A percentile compares a stretch with the other conserved stretches of the same genome.
These are phyloP conservation scores for Thermomucor indicae-seudaticae DNA, from an alignment of 371 early-diverging fungal genomes.

Conservation along the genomic window DNA sequence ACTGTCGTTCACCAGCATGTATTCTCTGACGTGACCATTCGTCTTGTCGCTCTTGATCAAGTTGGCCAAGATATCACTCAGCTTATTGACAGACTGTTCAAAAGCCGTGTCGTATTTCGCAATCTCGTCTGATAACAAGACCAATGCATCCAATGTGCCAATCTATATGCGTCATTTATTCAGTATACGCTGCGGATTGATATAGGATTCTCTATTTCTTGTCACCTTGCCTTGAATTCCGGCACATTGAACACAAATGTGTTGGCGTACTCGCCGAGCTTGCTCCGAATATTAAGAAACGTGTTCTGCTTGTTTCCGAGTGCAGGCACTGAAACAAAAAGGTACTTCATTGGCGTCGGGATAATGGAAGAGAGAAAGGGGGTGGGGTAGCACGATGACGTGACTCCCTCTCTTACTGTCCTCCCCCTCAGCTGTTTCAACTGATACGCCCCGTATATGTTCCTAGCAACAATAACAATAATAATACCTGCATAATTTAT, in stretches of 20 bases:
- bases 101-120: constrained; percentile 76
- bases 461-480: no score
- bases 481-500: no score
- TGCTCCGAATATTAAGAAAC: constrained; percentile 38
- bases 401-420: no score
- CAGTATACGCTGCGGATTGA: neutral
- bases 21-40: constrained; percentile 40
- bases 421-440: no score
- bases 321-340: constrained; percentile 48
- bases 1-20: constrained; percentile 83
- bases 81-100: constrained; percentile 73
- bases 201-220: neutral
- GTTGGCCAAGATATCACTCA: constrained; percentile 73
- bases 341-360: constrained; percentile 30
- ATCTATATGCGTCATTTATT: constrained; percentile 49
- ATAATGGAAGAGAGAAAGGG: neutral
- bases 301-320: constrained; percentile 44
- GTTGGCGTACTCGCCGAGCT: constrained; percentile 38
- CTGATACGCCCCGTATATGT: no score
- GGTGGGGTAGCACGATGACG: no score
- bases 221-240: constrained; percentile 51
- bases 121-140: constrained; percentile 90
- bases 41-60: constrained; percentile 39
- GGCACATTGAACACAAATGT: constrained; percentile 36
- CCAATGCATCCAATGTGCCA: constrained; percentile 90